phyloP scores from a whole-genome alignment of 805 yeast species.

The Kregervanrija fluxuum region DNA sequence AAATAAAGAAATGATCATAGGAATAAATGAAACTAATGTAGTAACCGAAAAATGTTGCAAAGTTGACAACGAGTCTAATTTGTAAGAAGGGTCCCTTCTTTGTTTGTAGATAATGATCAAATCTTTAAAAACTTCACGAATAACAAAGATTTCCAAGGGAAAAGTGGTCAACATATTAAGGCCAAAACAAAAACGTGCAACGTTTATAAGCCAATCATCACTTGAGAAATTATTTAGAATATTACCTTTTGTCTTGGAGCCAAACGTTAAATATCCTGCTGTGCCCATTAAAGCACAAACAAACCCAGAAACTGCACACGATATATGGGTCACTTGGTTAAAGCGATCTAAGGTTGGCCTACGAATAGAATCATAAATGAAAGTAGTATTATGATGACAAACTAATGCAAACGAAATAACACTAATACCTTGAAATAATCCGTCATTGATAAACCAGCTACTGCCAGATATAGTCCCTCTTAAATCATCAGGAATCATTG shows the following conservation, averaged over 20 bases:
- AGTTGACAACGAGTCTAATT: slow-evolving; percentile 24
- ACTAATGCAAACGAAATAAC: slow-evolving; percentile 93
- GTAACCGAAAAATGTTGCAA: slow-evolving; percentile 60
- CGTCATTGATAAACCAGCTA: slow-evolving; percentile 49
- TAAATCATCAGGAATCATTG: slow-evolving; percentile 40
- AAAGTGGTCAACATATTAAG: slow-evolving; percentile 88
- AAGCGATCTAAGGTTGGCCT: slow-evolving; percentile 73
- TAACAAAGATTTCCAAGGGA: slow-evolving; percentile 86
- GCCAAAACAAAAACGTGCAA: slow-evolving; percentile 89
- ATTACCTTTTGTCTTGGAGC: slow-evolving; percentile 76
- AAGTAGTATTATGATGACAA: slow-evolving; percentile 90
- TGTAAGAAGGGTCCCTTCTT: slow-evolving; percentile 10
- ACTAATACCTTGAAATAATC: slow-evolving; percentile 83
- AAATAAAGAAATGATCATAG: slow-evolving; percentile 69
- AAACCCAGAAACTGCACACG: slow-evolving; percentile 73
- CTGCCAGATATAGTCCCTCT: slow-evolving; percentile 40
- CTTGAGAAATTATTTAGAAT: slow-evolving; percentile 79
- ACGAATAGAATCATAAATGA: slow-evolving; percentile 77
- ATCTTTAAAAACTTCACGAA: slow-evolving; percentile 79
- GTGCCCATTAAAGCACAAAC: slow-evolving; percentile 75
- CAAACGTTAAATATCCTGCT: slow-evolving; percentile 70
- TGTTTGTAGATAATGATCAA: slow-evolving; percentile 30
- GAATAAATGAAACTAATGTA: slow-evolving; percentile 50
- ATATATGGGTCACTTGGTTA: slow-evolving; percentile 70
- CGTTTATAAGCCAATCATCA: slow-evolving; percentile 65